Evolutionary conservation across 2,329 filamentous ascomycete genomes (phyloP).

Genomic region (Diatrype stigma): DNA sequence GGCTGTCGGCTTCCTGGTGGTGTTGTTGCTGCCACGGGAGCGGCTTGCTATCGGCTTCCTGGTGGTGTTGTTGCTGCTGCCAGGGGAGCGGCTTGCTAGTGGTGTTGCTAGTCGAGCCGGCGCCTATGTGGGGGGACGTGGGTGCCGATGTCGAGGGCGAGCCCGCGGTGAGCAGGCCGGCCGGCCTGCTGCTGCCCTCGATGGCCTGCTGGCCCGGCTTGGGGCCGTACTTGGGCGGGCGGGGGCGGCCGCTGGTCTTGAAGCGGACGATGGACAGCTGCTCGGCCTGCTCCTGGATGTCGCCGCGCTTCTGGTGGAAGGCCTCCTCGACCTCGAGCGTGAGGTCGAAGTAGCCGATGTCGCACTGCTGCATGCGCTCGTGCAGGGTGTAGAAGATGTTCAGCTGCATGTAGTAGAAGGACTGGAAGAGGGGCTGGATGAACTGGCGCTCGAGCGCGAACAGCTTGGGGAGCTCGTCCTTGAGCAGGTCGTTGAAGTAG

Average conservation of each 20-base stretch:
- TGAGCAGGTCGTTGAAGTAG: constrained; percentile 95
- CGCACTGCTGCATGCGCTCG: constrained; percentile 94
- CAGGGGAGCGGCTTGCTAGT: constrained; percentile 25
- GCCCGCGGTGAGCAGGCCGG: constrained; percentile 48
- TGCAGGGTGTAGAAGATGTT: constrained; percentile 99
- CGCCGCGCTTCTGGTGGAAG: constrained; percentile 82
- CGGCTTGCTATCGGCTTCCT: constrained; percentile 36
- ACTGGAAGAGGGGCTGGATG: constrained; percentile 95
- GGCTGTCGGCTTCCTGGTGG: constrained; percentile 43
- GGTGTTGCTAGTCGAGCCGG: constrained; percentile 2
- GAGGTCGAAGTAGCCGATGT: constrained; percentile 97
- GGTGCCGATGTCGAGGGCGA: constrained; percentile 14
- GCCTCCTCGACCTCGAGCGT: constrained; percentile 87
- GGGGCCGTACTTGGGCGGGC: constrained; percentile 55
- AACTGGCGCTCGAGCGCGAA: constrained; percentile 90
- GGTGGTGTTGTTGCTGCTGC: constrained; percentile 32
- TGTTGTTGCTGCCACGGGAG: constrained; percentile 28
- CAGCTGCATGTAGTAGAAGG: constrained; percentile 99
- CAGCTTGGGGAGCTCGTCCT: constrained; percentile 89
- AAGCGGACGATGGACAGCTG: constrained; percentile 81
- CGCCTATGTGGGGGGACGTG: not conserved
- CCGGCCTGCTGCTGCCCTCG: constrained; percentile 21
- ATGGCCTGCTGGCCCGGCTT: constrained; percentile 38
- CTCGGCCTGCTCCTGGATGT: constrained; percentile 82
- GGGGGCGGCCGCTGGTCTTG: constrained; percentile 75